Base-by-base conservation (phyloP, 2,329 filamentous ascomycete genomes). In the Chaetomiaceae sp. region DNA sequence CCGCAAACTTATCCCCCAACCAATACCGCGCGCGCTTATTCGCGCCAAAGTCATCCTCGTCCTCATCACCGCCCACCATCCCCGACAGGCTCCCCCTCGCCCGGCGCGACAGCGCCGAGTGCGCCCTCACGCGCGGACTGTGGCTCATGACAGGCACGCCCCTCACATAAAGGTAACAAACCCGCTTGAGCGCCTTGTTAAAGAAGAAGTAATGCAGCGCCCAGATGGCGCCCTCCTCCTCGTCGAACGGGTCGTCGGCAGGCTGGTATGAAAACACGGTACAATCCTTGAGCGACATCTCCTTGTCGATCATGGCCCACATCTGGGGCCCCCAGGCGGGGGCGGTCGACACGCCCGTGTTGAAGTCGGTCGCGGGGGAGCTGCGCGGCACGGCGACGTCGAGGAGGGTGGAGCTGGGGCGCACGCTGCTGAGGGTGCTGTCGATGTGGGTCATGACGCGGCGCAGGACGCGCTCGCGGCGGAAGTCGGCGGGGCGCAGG, bases 131-230 rank as follows among this genome's bases (percentile, higher is more conserved):
- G 22, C 70, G 71, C 42, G 79, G 87, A 57, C 78, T 85, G 68
- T 78, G 78, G 59, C 76, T 88, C 65, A 88, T 84, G 62, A 87
- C 86, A 54, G 83, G 92, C 42, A 96, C 83, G n/a, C 89, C 91
- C 57, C 92, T 87, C 42, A 96, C 82, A 66, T 96, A 95, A 42
- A 99, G 75, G 68, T 99, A 99, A 56, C 90, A 91, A 17, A 99
- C 92, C 38, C 94, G 84, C 75, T 97, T 97, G 66, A 87, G 81
- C 23, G 85, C 78, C 65, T 92, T 92, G 76, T 95, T 96, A 80
- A 96, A 97, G 71, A 97, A 95, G 75, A 99, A 96, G 71, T 95
- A 96, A 69, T 97, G 91, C 58, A 91, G 79, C 46, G 89, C 91
- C 92, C 92, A 99, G 58, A 99, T 91, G 9, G 91, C 87, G 57